A percentile compares a stretch with the other conserved stretches of the same genome.
Conservation (phyloP, 2,329 filamentous ascomycete species). For the Paracamarosporium sp. region DNA sequence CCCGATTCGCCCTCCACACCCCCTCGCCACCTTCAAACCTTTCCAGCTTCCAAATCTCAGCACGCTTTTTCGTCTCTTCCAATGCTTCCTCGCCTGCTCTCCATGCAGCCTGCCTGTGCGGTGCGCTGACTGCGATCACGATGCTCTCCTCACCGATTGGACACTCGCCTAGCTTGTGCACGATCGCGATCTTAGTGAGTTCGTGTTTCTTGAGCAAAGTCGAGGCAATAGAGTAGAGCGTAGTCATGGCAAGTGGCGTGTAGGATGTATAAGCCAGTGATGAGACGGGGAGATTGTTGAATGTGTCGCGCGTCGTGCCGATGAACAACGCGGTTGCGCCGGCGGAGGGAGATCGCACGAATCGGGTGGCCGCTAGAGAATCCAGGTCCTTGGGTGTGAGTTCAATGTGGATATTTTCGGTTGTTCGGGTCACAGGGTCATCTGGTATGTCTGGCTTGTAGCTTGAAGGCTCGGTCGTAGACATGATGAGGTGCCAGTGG, state of each 20-base stretch:
- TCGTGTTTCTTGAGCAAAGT: conserved; percentile 65
- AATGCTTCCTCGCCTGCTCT: conserved; percentile 85
- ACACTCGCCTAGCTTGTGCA: conserved; percentile 84
- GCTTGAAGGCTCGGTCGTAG: conserved; percentile 32
- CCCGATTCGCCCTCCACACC: conserved; percentile 87
- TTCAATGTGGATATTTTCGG: conserved; percentile 66
- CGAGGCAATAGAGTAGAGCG: conserved; percentile 70
- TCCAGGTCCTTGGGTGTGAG: conserved; percentile 70
- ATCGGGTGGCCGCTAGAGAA: conserved; percentile 64
- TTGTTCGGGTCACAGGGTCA: conserved; percentile 33
- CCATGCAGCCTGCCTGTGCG: conserved; percentile 88
- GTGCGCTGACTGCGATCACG: conserved; percentile 81
- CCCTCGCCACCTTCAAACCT: conserved; percentile 80
- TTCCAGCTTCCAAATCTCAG: conserved; percentile 97
- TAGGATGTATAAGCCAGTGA: conserved; percentile 81
- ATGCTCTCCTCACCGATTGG: conserved; percentile 94
- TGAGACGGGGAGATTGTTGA: conserved; percentile 73
- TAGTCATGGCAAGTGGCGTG: conserved; percentile 70
- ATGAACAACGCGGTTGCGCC: conserved; percentile 43
- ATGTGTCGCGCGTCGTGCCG: conserved; percentile 79
- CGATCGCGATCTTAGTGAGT: conserved; percentile 77
- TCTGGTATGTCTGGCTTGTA: conserved; percentile 37
- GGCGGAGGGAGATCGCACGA: conserved; percentile 64
- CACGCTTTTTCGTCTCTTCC: conserved; percentile 81
- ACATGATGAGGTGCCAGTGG: conserved; percentile 20